Evolutionary conservation across 495 filamentous ascomycete species (phyloP).

Genomic region (Penicillium egyptiacum): DNA sequence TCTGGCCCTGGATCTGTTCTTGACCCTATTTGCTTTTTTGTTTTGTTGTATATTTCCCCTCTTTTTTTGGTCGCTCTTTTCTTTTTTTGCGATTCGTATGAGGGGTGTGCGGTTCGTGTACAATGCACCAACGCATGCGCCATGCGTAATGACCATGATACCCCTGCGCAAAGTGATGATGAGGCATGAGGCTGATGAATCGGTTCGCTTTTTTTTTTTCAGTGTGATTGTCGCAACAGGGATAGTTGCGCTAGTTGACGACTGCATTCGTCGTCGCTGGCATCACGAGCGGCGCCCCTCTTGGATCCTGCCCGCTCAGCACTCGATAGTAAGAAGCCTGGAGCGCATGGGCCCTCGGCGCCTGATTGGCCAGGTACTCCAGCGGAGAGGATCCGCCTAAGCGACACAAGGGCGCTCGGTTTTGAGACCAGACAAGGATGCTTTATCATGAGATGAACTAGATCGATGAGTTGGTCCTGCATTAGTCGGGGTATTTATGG

Average conservation of each 20-base stretch:
- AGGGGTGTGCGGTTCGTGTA: constrained; percentile 3
- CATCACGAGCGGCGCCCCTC: constrained; percentile 63
- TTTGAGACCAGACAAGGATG: neutral
- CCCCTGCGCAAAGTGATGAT: neutral
- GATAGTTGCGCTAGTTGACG: constrained; percentile 85
- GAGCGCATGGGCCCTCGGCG: constrained; percentile 69
- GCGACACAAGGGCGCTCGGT: neutral
- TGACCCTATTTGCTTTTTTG: constrained; percentile 4
- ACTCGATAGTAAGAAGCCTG: constrained; percentile 57
- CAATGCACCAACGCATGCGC: constrained; percentile 9
- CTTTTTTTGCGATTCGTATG: neutral
- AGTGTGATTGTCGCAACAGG: constrained; percentile 91
- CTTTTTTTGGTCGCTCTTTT: constrained; percentile 7
- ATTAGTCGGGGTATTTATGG: neutral
- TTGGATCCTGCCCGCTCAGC: constrained; percentile 54
- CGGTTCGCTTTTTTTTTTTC: constrained; percentile 3
- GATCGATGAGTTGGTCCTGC: constrained; percentile 8
- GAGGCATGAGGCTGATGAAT: constrained; percentile 28
- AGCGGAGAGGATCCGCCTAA: constrained; percentile 52
- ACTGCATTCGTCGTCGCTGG: constrained; percentile 82
- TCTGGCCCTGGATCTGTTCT: neutral
- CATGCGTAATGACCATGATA: neutral
- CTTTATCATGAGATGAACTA: neutral
- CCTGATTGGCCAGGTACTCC: constrained; percentile 77
- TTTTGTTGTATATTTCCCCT: constrained; percentile 3